Evolutionary conservation across 73 alveolate species (phyloP), one percentile per base, ranked within the genome.

Genomic region (Paramecium pentaurelia): DNA sequence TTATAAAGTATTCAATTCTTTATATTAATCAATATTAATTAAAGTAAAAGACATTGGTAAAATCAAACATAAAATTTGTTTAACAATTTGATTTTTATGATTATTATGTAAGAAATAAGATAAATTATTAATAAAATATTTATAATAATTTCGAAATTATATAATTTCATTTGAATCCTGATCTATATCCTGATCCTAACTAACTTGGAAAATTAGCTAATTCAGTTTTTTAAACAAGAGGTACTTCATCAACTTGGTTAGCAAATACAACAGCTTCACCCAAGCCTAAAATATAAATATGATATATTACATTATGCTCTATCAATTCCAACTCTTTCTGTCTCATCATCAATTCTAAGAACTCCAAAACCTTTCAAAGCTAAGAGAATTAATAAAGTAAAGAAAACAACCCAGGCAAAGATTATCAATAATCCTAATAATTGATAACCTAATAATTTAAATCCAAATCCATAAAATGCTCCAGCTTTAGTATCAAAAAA

Each of bases 231-330:
- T 58, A 12, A 20, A 58, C 10, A 20, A 58, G 73, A 20, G 73
- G 73, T 58, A 11, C 73, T 58, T 58, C 73, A 58, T 58, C 73
- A 0, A 58, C 32, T 58, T 58, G 32, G 73, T 75, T 40, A 32
- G 88, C 59, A 18, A 75, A 75, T 75, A 75, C 88, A 75, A 75
- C 8, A n/a, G 88, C 59, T 75, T 75, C 88, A 22, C 88, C 88
- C 37, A 32, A 40, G 32, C 88, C 88, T 75, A 75, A 9, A 40
- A 2, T 68, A 1, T 75, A 22, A 9, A 22, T 36, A 75, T n/a
- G 12, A 75, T 10, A 8, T 1, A 68, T 75, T 80, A 80, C 91
- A 80, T 80, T 20, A 80, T 4, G 75, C 42, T 44, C 45, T 80
- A 18, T 80, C 91, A 45, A 80, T 80, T 12, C 91, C 91, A 38